A percentile compares a stretch with the other conserved stretches of the same genome.
Evolutionary conservation across 2,329 filamentous ascomycete genomes (phyloP).

Genomic region (Alternaria triticimaculans): DNA sequence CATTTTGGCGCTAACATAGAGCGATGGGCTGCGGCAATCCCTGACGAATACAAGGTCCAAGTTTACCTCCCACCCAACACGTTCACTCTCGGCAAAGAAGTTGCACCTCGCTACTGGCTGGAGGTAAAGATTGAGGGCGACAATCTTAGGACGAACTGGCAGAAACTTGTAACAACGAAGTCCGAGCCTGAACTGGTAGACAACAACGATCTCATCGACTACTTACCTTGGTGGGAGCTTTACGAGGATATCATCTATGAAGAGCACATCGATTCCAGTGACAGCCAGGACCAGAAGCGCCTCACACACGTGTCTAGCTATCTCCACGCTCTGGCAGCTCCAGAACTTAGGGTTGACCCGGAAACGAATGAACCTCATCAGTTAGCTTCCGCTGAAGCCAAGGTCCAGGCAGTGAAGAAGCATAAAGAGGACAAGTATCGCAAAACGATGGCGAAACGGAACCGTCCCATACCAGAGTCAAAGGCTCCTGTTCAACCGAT

Average conservation of each 20-base stretch:
- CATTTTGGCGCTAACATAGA: constrained; percentile 44
- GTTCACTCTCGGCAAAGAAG: constrained; percentile 21
- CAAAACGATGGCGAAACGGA: constrained; percentile 31
- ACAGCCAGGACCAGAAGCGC: neutral
- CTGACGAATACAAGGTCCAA: neutral
- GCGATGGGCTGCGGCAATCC: constrained; percentile 35
- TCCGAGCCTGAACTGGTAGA: constrained; percentile 32
- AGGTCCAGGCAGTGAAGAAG: constrained; percentile 19
- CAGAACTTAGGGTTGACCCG: constrained; percentile 31
- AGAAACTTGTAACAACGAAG: constrained; percentile 11
- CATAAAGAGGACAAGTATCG: constrained; percentile 11
- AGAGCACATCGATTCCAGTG: neutral
- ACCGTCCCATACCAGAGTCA: constrained; percentile 21
- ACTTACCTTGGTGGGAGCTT: constrained; percentile 41
- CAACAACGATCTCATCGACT: constrained; percentile 28
- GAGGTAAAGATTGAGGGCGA: constrained; percentile 30
- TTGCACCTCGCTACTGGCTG: constrained; percentile 42
- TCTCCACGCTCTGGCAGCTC: constrained; percentile 23
- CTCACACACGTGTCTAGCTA: constrained; percentile 11
- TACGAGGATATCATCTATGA: constrained; percentile 20
- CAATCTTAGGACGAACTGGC: constrained; percentile 36
- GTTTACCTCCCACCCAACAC: neutral
- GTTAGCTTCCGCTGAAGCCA: constrained; percentile 12
- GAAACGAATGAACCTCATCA: too few species aligned
- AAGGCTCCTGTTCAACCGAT: neutral